These are phyloP conservation scores for Septoria linicola DNA, from an alignment of 2,329 filamentous ascomycete species.

Conservation along the genomic window DNA sequence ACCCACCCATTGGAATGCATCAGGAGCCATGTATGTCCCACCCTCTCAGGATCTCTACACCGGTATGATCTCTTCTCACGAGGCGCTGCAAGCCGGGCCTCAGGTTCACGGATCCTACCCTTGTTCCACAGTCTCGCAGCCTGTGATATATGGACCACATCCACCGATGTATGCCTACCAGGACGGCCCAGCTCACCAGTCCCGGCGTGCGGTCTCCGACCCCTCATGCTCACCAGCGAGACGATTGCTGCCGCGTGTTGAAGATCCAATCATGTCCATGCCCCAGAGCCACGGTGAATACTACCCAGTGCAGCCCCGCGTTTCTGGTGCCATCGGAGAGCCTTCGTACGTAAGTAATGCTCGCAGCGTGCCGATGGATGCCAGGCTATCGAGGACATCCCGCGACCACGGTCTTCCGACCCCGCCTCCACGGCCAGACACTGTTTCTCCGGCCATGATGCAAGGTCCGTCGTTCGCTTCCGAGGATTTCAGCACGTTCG, in stretches of 20 bases:
- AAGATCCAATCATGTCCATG: constrained; percentile 1
- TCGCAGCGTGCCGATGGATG: constrained; percentile 8
- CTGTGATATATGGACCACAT: constrained; percentile 15
- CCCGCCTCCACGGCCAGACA: constrained; percentile 21
- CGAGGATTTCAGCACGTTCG: constrained; percentile 33
- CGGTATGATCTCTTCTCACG: constrained; percentile 16
- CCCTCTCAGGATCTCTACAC: constrained; percentile 17
- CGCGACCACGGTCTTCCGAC: constrained; percentile 16
- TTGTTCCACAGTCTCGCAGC: constrained; percentile 10
- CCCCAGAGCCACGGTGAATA: constrained; percentile 3
- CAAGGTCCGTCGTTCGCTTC: neutral
- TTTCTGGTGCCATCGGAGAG: constrained; percentile 12
- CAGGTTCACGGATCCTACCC: constrained; percentile 6
- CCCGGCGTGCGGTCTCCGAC: constrained; percentile 27
- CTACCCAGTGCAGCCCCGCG: constrained; percentile 15
- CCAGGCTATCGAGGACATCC: neutral
- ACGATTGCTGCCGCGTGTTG: constrained; percentile 17
- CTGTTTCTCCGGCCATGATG: constrained; percentile 12
- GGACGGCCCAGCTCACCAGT: constrained; percentile 12
- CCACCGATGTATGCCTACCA: constrained; percentile 17
- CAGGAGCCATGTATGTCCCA: constrained; percentile 21
- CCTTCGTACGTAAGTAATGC: constrained; percentile 24
- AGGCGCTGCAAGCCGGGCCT: constrained; percentile 6
- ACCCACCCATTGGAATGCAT: constrained; percentile 25
- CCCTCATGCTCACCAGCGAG: constrained; percentile 15